These are phyloP conservation scores for Cymbopogon citratus DNA, from an alignment of 176 grass and related monocot genomes.

Conservation along the genomic window DNA sequence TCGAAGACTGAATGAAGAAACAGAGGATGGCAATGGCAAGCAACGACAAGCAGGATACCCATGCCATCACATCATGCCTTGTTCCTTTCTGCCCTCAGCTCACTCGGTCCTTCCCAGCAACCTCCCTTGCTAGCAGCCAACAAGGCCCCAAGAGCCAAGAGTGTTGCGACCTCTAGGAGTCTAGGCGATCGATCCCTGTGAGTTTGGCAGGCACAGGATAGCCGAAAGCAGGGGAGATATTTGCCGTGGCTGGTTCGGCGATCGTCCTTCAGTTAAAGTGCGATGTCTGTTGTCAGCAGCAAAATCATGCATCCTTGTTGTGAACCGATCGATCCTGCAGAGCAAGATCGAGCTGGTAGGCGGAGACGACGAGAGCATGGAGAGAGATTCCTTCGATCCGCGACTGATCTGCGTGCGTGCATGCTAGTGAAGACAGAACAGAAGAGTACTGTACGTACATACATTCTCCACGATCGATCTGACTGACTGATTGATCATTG, in stretches of 20 bases:
- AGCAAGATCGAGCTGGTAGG: too few relatives aligned
- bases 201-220: not conserved
- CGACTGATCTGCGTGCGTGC: too few relatives aligned
- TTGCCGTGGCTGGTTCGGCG: not conserved
- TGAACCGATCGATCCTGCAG: not conserved
- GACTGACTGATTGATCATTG: not conserved
- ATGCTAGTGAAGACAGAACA: too few relatives aligned
- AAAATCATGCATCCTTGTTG: not conserved
- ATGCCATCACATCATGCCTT: not conserved
- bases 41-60: not conserved
- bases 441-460: too few relatives aligned
- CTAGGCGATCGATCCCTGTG: too few relatives aligned
- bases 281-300: not conserved
- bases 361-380: too few relatives aligned
- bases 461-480: not conserved
- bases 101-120: too few relatives aligned
- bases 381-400: too few relatives aligned
- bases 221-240: constrained; percentile 21
- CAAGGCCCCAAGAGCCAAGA: not conserved
- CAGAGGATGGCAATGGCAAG: not conserved
- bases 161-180: not conserved
- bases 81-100: not conserved
- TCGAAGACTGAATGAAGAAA: not conserved
- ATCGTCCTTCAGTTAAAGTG: not conserved
- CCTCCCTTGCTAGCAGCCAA: not conserved